Base-by-base conservation (phyloP, 257 asterid species). In the Cynanchum wilfordii region DNA sequence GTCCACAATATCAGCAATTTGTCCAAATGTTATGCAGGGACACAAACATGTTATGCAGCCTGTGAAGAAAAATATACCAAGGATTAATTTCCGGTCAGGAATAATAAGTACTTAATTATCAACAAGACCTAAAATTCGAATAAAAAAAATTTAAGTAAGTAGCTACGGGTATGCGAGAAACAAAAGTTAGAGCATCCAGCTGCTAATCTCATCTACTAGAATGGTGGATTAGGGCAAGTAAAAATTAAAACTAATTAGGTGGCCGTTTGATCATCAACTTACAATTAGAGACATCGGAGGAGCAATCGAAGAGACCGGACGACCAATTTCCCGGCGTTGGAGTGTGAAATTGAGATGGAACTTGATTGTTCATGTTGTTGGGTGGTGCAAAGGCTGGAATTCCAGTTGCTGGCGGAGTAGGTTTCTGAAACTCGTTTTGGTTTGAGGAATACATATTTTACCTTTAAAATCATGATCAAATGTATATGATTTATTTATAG, bases 261-360 rank as follows among this genome's bases (percentile, higher is more conserved):
- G 5, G 0, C 1, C 0, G 22, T 6, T n/a, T n/a, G 20, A 59
- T 59, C 11, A 54, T 27, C n/a, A 47, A 76, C 82, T 55, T 79
- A 87, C 93, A 82, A 25, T 67, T 84, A 33, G 80, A 8, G 57
- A 68, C 36, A 76, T 87, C 86, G 0, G 81, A 60, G 58, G 12
- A 66, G 63, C 93, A 87, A 38, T 47, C 85, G 15, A 79, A 87
- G 1, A 86, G 84, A 72, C 84, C 87, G 6, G 86, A 71, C 2
- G 83, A 84, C 89, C 90, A 87, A 0, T 72, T 50, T 49, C 81
- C 82, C 1, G 64, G 83, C 44, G 29, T 30, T 12, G 56, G 42
- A 50, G 63, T 12, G 38, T 45, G 73, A 42, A 71, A 57, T n/a
- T 55, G 12, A 20, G 59, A n/a, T 20, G 59, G 27, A 4, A 24